phyloP scores from a whole-genome alignment of 2,329 filamentous ascomycete genomes.

The Fusarium acutatum region DNA sequence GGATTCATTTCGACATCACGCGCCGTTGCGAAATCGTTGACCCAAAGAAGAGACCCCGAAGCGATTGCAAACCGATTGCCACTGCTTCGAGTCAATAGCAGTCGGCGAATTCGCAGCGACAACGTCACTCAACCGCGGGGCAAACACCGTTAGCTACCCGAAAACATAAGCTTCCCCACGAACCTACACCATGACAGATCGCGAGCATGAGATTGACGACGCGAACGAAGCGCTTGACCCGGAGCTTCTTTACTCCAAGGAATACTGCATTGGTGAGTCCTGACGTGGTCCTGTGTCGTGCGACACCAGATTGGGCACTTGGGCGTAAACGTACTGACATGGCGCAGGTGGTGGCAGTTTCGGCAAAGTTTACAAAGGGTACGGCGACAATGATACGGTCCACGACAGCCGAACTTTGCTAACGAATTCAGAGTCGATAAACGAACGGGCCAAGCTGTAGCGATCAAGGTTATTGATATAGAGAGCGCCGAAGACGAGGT shows the following conservation, averaged over 20 bases:
- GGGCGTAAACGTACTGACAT: constrained; percentile 32
- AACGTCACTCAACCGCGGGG: constrained; percentile 1
- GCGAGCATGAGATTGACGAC: constrained; percentile 56
- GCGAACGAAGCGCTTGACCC: constrained; percentile 73
- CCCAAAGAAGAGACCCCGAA: background rate
- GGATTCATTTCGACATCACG: constrained; percentile 4
- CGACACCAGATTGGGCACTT: background rate
- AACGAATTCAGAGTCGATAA: constrained; percentile 79
- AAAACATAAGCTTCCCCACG: constrained; percentile 8
- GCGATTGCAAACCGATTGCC: background rate
- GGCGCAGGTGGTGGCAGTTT: constrained; percentile 89
- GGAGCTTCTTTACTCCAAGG: constrained; percentile 91
- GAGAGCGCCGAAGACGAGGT: constrained; percentile 99
- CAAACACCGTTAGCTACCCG: background rate
- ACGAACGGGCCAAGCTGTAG: constrained; percentile 89
- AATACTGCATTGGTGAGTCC: constrained; percentile 81
- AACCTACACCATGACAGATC: constrained; percentile 55
- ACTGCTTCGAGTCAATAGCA: background rate
- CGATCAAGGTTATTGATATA: constrained; percentile 98
- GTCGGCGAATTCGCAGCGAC: background rate
- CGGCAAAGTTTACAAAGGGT: constrained; percentile 99
- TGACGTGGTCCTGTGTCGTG: background rate
- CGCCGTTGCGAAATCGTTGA: background rate
- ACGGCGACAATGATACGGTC: constrained; percentile 34
- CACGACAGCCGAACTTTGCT: background rate